Evolutionary conservation across 768 basidiomycete species (phyloP).

Genomic region (Lentinula aciculospora): DNA sequence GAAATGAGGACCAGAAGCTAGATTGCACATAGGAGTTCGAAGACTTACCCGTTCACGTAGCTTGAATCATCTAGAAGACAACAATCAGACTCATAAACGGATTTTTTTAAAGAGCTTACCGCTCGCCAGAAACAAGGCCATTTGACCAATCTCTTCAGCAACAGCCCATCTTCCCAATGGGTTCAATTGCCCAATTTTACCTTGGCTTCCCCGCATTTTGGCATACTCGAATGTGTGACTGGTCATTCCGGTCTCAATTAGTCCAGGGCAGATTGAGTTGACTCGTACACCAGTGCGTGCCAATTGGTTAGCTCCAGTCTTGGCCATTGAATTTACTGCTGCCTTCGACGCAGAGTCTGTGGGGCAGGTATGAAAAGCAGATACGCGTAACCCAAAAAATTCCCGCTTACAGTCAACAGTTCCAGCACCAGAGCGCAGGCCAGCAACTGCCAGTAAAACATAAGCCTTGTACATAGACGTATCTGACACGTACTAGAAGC

Average conservation of each 20-base stretch:
- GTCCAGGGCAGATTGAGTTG: constrained; percentile 85
- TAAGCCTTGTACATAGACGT: background rate
- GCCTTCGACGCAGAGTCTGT: constrained; percentile 91
- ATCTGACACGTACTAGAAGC: constrained; percentile 59
- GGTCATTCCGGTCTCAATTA: constrained; percentile 95
- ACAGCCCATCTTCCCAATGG: constrained; percentile 80
- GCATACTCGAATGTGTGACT: constrained; percentile 70
- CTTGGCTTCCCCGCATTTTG: constrained; percentile 62
- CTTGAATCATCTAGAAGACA: constrained; percentile 68
- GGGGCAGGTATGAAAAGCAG: constrained; percentile 1
- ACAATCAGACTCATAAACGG: background rate
- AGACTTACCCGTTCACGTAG: constrained; percentile 69
- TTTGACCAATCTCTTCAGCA: constrained; percentile 83
- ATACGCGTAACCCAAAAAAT: constrained; percentile 12
- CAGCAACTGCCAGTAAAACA: constrained; percentile 53
- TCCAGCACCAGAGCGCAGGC: constrained; percentile 78
- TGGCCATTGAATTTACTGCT: constrained; percentile 85
- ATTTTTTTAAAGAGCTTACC: constrained; percentile 44
- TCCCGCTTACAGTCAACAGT: constrained; percentile 65
- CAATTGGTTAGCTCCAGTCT: constrained; percentile 76
- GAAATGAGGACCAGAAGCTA: background rate
- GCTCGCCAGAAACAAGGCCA: constrained; percentile 81
- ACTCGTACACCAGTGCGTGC: constrained; percentile 81
- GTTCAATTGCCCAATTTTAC: constrained; percentile 81
- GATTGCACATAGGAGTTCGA: background rate